A percentile compares a stretch with the other conserved stretches of the same genome.
phyloP scores from a whole-genome alignment of 2,329 filamentous ascomycete species.

The Hymenoscyphus fraxineus region DNA sequence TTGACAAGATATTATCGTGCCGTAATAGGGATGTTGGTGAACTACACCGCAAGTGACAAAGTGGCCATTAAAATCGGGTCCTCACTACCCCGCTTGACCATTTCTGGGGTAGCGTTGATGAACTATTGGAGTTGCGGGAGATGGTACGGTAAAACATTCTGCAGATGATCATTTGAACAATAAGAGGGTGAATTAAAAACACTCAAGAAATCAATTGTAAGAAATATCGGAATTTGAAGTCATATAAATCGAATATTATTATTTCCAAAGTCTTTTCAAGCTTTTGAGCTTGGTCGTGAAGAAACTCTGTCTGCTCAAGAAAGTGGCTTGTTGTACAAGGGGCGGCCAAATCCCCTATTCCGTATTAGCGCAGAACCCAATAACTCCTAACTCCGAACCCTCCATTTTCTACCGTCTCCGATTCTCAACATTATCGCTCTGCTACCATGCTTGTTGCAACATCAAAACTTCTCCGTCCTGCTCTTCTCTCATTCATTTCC shows the following conservation, averaged over 20 bases:
- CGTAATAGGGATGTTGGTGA: not conserved
- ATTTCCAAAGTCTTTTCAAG: not conserved
- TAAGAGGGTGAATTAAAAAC: no score
- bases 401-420: not conserved
- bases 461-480: not conserved
- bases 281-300: not conserved
- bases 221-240: no score
- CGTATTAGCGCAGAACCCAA: not conserved
- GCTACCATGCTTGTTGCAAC: not conserved
- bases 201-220: no score
- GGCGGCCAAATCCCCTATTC: not conserved
- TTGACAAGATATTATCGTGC: not conserved
- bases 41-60: slow-evolving; percentile 1
- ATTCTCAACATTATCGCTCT: not conserved
- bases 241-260: not conserved
- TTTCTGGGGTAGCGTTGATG: not conserved
- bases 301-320: not conserved
- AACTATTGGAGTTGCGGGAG: not conserved
- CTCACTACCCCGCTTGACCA: not conserved
- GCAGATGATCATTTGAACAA: no score
- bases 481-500: not conserved
- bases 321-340: not conserved
- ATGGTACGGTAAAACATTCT: not conserved
- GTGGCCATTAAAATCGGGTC: not conserved
- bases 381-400: not conserved